Percentiles rank a stretch among this genome's conserved stretches.
phyloP scores from a whole-genome alignment of 148 eudicot genomes.

The Rhododendron ferrugineum region DNA sequence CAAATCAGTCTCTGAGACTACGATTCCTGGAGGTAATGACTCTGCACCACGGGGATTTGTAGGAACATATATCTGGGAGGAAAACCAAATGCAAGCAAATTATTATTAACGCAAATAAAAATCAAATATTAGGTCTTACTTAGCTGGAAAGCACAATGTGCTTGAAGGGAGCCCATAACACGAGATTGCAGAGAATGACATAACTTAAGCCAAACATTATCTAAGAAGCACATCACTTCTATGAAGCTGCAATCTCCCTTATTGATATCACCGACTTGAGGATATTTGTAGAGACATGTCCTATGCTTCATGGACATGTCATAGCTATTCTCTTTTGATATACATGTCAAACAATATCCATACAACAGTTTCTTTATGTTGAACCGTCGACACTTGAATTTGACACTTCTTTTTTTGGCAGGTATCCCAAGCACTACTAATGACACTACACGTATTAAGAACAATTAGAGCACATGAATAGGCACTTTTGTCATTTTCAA shows the following conservation, averaged over 20 bases:
- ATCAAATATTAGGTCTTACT: not conserved
- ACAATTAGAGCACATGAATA: not conserved
- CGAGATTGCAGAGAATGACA: not conserved
- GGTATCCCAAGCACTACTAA: not conserved
- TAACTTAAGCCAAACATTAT: not conserved
- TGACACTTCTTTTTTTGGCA: not conserved
- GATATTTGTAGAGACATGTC: not conserved
- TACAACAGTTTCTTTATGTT: not conserved
- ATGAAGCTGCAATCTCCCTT: not conserved
- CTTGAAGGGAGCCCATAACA: not conserved
- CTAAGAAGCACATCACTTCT: not conserved
- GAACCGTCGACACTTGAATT: not conserved
- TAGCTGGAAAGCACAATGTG: not conserved
- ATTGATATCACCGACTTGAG: not conserved
- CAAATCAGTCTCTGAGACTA: slow-evolving; percentile 76
- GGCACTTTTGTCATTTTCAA: not conserved
- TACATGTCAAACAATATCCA: not conserved
- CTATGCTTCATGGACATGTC: not conserved
- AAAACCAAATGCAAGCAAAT: not conserved
- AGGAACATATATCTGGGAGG: slow-evolving; percentile 73
- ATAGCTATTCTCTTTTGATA: not conserved
- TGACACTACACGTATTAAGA: not conserved
- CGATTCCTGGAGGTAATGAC: slow-evolving; percentile 90
- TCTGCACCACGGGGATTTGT: slow-evolving; percentile 96
- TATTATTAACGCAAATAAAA: not conserved